Percentiles rank a stretch among this genome's conserved stretches.
These are phyloP conservation scores for Geum urbanum DNA, from an alignment of 306 rosid genomes.

Conservation along the genomic window DNA sequence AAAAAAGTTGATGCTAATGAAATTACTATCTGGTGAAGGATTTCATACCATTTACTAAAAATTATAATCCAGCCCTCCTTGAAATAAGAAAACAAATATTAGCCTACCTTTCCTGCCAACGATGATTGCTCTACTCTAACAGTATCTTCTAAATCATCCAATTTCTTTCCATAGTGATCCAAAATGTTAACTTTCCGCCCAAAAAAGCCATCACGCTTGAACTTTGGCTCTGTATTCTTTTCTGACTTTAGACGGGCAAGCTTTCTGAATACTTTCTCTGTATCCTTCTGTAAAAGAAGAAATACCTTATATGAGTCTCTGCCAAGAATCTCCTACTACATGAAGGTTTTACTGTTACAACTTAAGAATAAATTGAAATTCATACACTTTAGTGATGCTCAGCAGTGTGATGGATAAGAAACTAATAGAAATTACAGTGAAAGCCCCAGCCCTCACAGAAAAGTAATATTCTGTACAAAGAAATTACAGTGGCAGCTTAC, in stretches of 20 bases:
- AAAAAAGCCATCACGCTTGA: conserved; percentile 51
- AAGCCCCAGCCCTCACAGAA: background rate
- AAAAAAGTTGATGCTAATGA: background rate
- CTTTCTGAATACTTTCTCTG: conserved; percentile 56
- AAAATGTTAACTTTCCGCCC: conserved; percentile 47
- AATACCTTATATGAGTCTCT: conserved; percentile 5
- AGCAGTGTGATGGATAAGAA: background rate
- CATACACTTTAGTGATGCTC: background rate
- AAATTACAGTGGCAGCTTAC: conserved; percentile 47
- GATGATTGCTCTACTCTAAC: conserved; percentile 66
- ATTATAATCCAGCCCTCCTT: background rate
- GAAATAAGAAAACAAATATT: conserved; percentile 3
- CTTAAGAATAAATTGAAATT: background rate
- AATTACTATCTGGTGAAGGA: background rate
- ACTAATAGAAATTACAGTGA: background rate
- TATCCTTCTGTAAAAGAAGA: conserved; percentile 49
- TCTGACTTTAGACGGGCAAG: conserved; percentile 40
- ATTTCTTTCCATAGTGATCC: conserved; percentile 53
- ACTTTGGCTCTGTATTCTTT: conserved; percentile 36
- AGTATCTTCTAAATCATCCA: conserved; percentile 59
- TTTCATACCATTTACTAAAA: background rate
- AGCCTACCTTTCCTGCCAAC: conserved; percentile 49
- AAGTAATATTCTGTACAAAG: too few species aligned
- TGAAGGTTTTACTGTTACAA: background rate
- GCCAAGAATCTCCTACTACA: conserved; percentile 5